Evolutionary conservation across 805 yeast genomes (phyloP).

Genomic region (Jamesozyma jinghongensis): DNA sequence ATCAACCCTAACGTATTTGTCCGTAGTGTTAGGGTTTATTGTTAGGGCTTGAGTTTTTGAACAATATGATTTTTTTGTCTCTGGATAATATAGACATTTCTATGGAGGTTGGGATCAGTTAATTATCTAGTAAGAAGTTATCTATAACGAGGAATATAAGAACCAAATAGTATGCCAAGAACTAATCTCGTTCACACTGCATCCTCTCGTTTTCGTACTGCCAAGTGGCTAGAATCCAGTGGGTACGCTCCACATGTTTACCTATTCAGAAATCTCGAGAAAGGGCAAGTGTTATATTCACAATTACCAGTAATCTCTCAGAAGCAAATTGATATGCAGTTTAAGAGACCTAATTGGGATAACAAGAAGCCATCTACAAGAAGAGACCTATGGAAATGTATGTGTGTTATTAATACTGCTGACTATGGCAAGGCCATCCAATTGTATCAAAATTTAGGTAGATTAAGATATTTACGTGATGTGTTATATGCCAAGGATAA

Average conservation of each 20-base stretch:
- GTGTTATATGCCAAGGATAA: conserved; percentile 50
- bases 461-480: conserved; percentile 68
- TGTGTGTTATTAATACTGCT: conserved; percentile 71
- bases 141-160: too few species aligned
- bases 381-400: conserved; percentile 81
- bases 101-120: too few species aligned
- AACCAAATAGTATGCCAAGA: too few species aligned
- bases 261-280: conserved; percentile 73
- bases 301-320: conserved; percentile 49
- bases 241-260: conserved; percentile 76
- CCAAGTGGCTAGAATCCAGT: conserved; percentile 48
- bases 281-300: conserved; percentile 84
- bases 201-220: conserved; percentile 41
- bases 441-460: conserved; percentile 65
- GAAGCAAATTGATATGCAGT: conserved; percentile 48
- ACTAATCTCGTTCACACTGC: conserved; percentile 7
- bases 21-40: neutral
- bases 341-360: conserved; percentile 80
- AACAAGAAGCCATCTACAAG: conserved; percentile 73
- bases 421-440: conserved; percentile 55
- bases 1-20: neutral
- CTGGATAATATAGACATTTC: too few species aligned
- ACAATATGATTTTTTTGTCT: too few species aligned
- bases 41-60: neutral
- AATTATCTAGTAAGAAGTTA: too few species aligned